phyloP scores from a whole-genome alignment of 176 grass and related monocot species.

The Stipa capillata region DNA sequence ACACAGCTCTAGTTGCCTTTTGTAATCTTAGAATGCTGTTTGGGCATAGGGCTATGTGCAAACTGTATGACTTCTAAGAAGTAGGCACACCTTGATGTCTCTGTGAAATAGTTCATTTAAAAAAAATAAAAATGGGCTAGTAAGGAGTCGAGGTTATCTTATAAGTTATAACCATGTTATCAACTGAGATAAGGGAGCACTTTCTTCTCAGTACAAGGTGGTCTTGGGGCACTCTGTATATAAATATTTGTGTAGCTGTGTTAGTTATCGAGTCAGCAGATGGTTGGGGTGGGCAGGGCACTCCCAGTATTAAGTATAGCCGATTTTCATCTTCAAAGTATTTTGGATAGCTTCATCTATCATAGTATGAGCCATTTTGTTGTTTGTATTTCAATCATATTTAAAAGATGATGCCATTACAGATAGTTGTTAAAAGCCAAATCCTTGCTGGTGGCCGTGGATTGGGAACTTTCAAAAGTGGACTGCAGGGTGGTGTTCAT shows the following conservation, averaged over 20 bases:
- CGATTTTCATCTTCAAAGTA: background rate
- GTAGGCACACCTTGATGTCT: background rate
- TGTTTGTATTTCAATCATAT: background rate
- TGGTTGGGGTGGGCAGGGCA: background rate
- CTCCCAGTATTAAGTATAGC: background rate
- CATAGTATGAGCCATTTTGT: background rate
- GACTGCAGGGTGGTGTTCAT: slow-evolving; percentile 76
- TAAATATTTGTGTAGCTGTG: background rate
- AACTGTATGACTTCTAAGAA: background rate
- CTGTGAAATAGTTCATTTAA: background rate
- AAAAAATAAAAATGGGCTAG: background rate
- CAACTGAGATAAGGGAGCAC: background rate
- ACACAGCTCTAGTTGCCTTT: background rate
- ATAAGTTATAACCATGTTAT: background rate
- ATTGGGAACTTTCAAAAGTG: slow-evolving; percentile 89
- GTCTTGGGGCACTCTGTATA: background rate
- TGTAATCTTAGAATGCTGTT: background rate
- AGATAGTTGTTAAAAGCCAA: slow-evolving; percentile 91
- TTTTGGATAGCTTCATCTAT: background rate
- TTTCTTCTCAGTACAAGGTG: background rate
- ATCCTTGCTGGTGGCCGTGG: slow-evolving; percentile 86
- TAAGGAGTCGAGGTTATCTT: background rate
- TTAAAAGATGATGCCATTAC: background rate
- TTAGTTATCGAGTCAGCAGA: background rate
- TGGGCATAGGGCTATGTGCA: background rate